phyloP scores from a whole-genome alignment of 2,329 filamentous ascomycete genomes.

The Onygenales sp. region DNA sequence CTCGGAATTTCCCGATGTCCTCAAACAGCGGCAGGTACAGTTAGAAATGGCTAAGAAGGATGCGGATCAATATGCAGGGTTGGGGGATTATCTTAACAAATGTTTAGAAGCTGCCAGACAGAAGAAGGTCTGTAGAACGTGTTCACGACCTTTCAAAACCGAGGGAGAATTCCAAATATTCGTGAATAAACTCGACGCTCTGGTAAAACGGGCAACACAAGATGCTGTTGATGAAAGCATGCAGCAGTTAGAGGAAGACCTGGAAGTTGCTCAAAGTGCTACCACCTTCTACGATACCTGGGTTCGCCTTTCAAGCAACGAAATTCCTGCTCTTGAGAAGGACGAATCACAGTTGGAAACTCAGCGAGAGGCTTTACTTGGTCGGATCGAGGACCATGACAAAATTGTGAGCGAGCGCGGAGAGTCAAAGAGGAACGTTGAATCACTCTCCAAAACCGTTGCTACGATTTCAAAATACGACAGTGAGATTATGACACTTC shows the following conservation, averaged over 20 bases:
- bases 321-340: constrained; percentile 59
- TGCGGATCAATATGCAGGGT: constrained; percentile 55
- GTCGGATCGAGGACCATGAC: constrained; percentile 59
- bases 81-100: constrained; percentile 61
- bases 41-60: constrained; percentile 51
- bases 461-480: constrained; percentile 63
- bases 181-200: constrained; percentile 53
- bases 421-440: constrained; percentile 61
- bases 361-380: constrained; percentile 52
- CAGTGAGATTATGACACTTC: constrained; percentile 61
- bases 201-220: constrained; percentile 42
- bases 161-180: constrained; percentile 53
- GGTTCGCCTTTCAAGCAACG: constrained; percentile 54
- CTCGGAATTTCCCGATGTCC: constrained; percentile 41
- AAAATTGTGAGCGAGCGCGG: constrained; percentile 51
- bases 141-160: constrained; percentile 57
- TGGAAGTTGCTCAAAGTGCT: constrained; percentile 54
- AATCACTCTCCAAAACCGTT: constrained; percentile 67
- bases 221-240: constrained; percentile 54
- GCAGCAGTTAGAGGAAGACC: constrained; percentile 50
- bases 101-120: constrained; percentile 57
- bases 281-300: constrained; percentile 66
- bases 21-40: constrained; percentile 42
- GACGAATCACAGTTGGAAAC: constrained; percentile 54
- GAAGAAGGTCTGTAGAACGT: constrained; percentile 67